Evolutionary conservation across 805 yeast genomes (phyloP), one percentile per base, ranked within the genome.

Genomic region (Lipomyces chichibuensis): DNA sequence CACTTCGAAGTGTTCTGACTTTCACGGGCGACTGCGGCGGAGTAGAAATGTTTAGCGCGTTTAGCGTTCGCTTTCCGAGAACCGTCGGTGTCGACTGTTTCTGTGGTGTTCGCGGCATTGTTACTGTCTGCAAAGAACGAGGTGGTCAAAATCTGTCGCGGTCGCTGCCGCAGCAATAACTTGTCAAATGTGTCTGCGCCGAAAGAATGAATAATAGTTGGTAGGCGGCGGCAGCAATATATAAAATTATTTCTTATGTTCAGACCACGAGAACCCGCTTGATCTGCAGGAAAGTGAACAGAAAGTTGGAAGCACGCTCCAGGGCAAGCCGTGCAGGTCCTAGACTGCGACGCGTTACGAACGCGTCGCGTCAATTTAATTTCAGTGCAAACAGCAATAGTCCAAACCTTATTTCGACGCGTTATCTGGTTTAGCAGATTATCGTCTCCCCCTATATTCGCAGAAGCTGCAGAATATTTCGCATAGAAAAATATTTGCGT

Each of bases 41-140:
- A 13, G 58, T 23, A 7, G 65, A 20, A 43, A 58, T 57, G 51
- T 58, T 63, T 14, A 53, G 49, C 25, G 54, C 51, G 55, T 46
- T 59, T 2, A 57, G 60, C 29, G 59, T 52, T 49, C 66, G 59
- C 29, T 59, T 59, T 29, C 63, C 62, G 56, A 63, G 66, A 14
- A 63, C 60, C 9, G 33, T 59, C 55, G 46, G 20, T 11, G 58
- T 52, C 33, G 55, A 25, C 55, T 29, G 29, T 23, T 29, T 52
- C 27, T 13, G 29, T 25, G 55, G 33, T 29, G 29, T 52, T 17
- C 32, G 55, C 33, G 33, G 33, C 55, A 52, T 52, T 52, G 32
- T 29, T 8, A 6, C 17, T 17, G 32, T 14, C n/a, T 2, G 11
- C 39, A 37, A 37, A 11, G 39, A 11, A 37, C 39, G 39, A 11